Evolutionary conservation across 371 early-diverging fungal genomes (phyloP).

Genomic region (Syncephalastrum racemosum): DNA sequence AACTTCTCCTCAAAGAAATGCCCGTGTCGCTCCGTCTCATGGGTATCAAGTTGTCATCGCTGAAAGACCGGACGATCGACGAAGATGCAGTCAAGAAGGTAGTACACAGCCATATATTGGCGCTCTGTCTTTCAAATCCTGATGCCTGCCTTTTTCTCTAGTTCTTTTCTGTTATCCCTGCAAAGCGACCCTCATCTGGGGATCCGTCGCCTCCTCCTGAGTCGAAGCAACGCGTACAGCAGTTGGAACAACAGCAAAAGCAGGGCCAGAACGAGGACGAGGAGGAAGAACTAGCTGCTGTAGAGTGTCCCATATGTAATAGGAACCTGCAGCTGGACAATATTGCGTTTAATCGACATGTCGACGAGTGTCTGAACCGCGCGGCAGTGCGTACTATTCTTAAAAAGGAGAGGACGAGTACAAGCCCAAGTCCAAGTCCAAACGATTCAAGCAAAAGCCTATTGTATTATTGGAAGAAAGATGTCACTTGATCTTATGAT

Average conservation of each 20-base stretch:
- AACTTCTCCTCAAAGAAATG: constrained; percentile 35
- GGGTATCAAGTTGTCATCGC: constrained; percentile 40
- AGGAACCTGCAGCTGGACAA: constrained; percentile 26
- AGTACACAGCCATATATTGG: background rate
- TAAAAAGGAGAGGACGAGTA: no score
- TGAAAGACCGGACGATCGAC: constrained; percentile 25
- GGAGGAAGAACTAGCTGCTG: constrained; percentile 1
- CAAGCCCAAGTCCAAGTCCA: no score
- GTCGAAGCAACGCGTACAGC: background rate
- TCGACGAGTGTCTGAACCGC: constrained; percentile 40
- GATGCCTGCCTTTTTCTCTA: constrained; percentile 1
- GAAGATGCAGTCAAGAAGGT: constrained; percentile 39
- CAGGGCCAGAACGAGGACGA: background rate
- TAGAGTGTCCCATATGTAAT: constrained; percentile 43
- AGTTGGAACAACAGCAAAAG: background rate
- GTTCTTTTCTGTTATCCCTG: constrained; percentile 13
- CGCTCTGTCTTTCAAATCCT: background rate
- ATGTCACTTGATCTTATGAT: no score
- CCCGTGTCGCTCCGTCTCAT: constrained; percentile 44
- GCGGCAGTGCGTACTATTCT: no score
- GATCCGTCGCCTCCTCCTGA: background rate
- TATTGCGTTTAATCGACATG: constrained; percentile 32
- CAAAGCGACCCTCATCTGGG: background rate
- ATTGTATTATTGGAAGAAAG: no score
- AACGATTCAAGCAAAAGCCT: no score